Evolutionary conservation across 2,329 filamentous ascomycete species (phyloP).

Genomic region (Pseudopithomyces chartarum): DNA sequence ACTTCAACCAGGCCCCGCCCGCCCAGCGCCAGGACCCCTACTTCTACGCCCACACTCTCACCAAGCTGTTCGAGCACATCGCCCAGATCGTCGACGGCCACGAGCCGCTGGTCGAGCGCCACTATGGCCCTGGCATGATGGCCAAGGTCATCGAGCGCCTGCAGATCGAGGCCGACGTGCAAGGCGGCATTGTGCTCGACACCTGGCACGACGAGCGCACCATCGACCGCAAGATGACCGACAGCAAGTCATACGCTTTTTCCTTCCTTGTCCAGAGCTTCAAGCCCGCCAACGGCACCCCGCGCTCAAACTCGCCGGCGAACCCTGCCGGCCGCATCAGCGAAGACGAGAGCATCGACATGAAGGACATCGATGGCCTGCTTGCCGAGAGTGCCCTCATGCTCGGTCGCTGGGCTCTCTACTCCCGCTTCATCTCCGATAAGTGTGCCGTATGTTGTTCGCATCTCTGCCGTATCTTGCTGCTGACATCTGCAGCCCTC

Average conservation of each 20-base stretch:
- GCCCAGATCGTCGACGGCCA: constrained; percentile 95
- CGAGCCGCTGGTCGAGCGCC: constrained; percentile 85
- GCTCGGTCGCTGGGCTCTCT: constrained; percentile 91
- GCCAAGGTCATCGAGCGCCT: constrained; percentile 88
- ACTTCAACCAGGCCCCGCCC: constrained; percentile 71
- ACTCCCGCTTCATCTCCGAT: constrained; percentile 83
- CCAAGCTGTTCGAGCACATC: constrained; percentile 95
- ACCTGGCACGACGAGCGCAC: constrained; percentile 91
- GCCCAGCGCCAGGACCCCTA: constrained; percentile 73
- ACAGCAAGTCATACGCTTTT: constrained; percentile 97
- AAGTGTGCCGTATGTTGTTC: constrained; percentile 74
- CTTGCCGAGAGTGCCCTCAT: constrained; percentile 89
- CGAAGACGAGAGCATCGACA: constrained; percentile 92
- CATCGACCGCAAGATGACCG: constrained; percentile 84
- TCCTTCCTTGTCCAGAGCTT: constrained; percentile 97
- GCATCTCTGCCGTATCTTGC: background rate
- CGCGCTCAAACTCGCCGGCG: constrained; percentile 78
- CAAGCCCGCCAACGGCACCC: constrained; percentile 64
- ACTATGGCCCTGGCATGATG: constrained; percentile 95
- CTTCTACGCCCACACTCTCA: constrained; percentile 90
- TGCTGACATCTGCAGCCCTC: constrained; percentile 31
- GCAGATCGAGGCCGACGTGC: constrained; percentile 92
- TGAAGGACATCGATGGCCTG: constrained; percentile 91
- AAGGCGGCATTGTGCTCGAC: constrained; percentile 93
- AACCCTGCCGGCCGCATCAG: constrained; percentile 61